Evolutionary conservation across 495 filamentous ascomycete genomes (phyloP), one percentile per base, ranked within the genome.

Genomic region (Aspergillus egyptiacus): DNA sequence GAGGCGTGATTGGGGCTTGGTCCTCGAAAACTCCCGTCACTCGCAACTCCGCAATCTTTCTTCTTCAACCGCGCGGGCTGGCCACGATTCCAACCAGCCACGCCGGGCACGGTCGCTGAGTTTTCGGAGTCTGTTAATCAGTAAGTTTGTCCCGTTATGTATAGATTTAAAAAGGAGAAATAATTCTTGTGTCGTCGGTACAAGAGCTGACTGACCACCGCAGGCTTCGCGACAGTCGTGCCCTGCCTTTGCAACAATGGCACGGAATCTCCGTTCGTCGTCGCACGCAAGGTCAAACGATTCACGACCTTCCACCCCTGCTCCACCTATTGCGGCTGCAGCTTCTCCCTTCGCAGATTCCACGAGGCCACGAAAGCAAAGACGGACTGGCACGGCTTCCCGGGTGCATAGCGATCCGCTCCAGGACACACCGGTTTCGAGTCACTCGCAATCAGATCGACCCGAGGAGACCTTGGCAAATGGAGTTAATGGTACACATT

Each of bases 31-130:
- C 55, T 65, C 56, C 56, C 51, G 48, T 57, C 43, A 38, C 23
- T 51, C 45, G 17, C 34, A 55, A 46, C 51, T 59, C 61, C 59
- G 56, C 54, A 52, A 50, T 46, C 56, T 56, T 59, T 54, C 56
- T 61, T 60, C 53, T 53, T 54, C 57, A 58, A 53, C 57, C 61
- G 63, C 64, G 61, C 59, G 64, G 61, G 59, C 56, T 62, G 57
- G 54, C 61, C 64, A 62, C 64, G 55, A 61, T 55, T 59, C 50
- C 59, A 51, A 56, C 47, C 61, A 56, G 64, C 61, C 55, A 58
- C 58, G 61, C 56, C 51, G 54, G 51, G 59, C 58, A 54, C 57
- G 53, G 56, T 62, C 42, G 56, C 56, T 55, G 56, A 56, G 46
- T 44, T 48, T 51, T 54, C 51, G 52, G 59, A 52, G 48, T 58